A percentile compares a stretch with the other conserved stretches of the same genome.
phyloP scores from a whole-genome alignment of 768 basidiomycete genomes.

The Agaricus subrufescens region DNA sequence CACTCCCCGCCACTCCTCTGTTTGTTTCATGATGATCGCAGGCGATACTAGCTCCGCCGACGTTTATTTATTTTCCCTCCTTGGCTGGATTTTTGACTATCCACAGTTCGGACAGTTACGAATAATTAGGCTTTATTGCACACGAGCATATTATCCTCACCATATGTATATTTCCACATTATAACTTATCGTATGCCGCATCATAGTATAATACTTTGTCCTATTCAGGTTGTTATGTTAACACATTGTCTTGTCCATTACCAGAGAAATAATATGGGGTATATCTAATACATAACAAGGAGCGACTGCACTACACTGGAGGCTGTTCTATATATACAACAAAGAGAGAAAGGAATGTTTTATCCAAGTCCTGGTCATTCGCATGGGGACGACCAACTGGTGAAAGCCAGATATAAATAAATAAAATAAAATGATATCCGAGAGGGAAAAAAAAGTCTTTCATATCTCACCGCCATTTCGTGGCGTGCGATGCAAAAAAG shows the following conservation, averaged over 20 bases:
- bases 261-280: too few species aligned
- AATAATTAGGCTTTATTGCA: not conserved
- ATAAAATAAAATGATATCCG: not conserved
- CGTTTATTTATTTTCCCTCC: not conserved
- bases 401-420: not conserved
- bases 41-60: not conserved
- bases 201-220: not conserved
- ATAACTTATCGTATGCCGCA: not conserved
- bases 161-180: not conserved
- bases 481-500: slow-evolving; percentile 21
- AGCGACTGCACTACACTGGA: too few species aligned
- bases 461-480: slow-evolving; percentile 7
- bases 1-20: not conserved
- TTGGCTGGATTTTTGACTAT: not conserved
- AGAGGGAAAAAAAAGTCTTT: not conserved
- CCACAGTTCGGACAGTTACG: not conserved
- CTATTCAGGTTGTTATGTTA: too few species aligned
- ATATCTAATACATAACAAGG: too few species aligned
- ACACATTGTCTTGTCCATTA: too few species aligned
- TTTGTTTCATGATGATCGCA: not conserved
- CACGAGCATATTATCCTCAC: not conserved
- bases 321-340: too few species aligned
- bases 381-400: not conserved
- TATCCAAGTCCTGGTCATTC: too few species aligned
- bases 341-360: too few species aligned